Percentiles rank a stretch among this genome's conserved stretches.
These are phyloP conservation scores for Cucurbitaria berberidis DNA, from an alignment of 2,329 filamentous ascomycete genomes.

Conservation along the genomic window DNA sequence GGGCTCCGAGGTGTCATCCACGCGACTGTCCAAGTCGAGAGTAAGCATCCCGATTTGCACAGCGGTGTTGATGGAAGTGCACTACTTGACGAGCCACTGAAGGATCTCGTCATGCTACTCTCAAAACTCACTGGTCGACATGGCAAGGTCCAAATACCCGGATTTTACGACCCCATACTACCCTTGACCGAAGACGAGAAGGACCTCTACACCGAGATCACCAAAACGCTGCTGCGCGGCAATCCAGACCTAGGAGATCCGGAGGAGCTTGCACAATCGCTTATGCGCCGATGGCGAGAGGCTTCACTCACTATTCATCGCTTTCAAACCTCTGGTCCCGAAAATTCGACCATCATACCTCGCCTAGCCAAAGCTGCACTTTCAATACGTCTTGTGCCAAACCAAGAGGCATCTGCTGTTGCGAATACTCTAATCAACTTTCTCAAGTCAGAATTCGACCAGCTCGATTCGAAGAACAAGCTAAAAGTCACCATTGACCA, in stretches of 20 bases:
- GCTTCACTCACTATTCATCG: constrained; percentile 93
- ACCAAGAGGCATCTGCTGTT: constrained; percentile 84
- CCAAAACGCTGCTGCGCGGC: constrained; percentile 73
- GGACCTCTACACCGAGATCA: constrained; percentile 82
- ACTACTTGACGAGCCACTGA: constrained; percentile 87
- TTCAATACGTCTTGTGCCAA: constrained; percentile 89
- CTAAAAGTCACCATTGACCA: constrained; percentile 87
- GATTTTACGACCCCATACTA: constrained; percentile 86
- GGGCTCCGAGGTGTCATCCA: constrained; percentile 92
- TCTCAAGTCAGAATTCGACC: constrained; percentile 72
- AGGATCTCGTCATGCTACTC: constrained; percentile 84
- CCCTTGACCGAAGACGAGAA: constrained; percentile 77
- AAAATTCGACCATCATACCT: constrained; percentile 89
- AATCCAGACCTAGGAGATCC: constrained; percentile 70
- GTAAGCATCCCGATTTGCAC: constrained; percentile 85
- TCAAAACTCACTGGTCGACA: constrained; percentile 80
- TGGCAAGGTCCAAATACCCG: constrained; percentile 82
- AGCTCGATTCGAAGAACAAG: constrained; percentile 79
- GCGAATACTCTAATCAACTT: constrained; percentile 70
- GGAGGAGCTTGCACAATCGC: constrained; percentile 75
- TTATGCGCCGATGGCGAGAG: constrained; percentile 95
- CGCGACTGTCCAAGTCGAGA: constrained; percentile 87
- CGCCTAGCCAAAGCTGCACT: constrained; percentile 86
- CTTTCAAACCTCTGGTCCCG: constrained; percentile 87
- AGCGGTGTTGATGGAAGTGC: constrained; percentile 96